Base-by-base conservation (phyloP, 371 early-diverging fungal genomes). In the Lichtheimia ornata region DNA sequence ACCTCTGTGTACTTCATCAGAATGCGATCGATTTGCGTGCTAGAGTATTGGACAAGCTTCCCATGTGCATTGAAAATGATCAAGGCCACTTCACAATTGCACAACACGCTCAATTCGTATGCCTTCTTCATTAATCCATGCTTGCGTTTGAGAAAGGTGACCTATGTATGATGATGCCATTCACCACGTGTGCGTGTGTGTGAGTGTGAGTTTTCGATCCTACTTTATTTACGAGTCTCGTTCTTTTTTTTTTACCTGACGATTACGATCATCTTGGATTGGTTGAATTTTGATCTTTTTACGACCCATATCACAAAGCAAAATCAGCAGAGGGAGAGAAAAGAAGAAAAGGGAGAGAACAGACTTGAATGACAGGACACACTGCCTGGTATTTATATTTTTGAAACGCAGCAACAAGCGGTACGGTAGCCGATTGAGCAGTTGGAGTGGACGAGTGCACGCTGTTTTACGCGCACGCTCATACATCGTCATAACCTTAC, bases 101-200 rank as follows among this genome's bases (percentile, higher is more conserved):
- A 99, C 27, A 99, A 85, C 4, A 96, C 94, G 65, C 91, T 91
- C 40, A 99, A 89, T 77, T 99, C 99, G 77, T 95, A 97, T 3
- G 99, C 98, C 76, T 99, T 99, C 81, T 99, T 99, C 94, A 99
- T 96, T 53, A 99, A 83, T 15, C 99, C 99, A 58, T 90, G 88
- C 81, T 98, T 98, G 63, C 99, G 87, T 77, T 98, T 98, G 58
- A 91, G 83, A 76, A 97, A 98, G 4, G 97, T 97, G 45, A 97
- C 96, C 86, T 92, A 61, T 9, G 11, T n/a, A 4, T 4, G 45
- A 45, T 28, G 28, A 47, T 47, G 47, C 22, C 5, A 47, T 7
- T 17, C 18, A 22, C 47, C n/a, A n/a, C 44, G 12, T 12, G 44
- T 43, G 12, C 2, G 44, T 43, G 47, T 22, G 17, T 7, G 47